Conservation (phyloP, 306 rosid genomes). For the Cicer bijugum region DNA sequence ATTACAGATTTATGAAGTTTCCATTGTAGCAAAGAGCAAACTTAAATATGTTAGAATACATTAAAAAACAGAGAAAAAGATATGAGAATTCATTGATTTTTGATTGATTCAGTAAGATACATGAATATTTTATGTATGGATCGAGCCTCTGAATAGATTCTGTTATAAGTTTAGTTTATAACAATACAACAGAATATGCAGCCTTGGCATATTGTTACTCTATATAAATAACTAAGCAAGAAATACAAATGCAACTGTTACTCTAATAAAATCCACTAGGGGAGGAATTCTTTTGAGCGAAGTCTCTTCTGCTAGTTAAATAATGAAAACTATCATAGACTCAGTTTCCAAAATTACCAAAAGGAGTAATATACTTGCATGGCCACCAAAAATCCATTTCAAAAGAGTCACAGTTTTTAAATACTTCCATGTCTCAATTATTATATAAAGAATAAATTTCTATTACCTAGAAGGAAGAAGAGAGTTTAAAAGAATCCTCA, state of each 20-base stretch:
- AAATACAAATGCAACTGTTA: not conserved
- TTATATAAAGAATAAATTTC: not conserved
- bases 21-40: slow-evolving; percentile 15
- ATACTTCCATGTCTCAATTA: not conserved
- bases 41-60: not conserved
- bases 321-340: not conserved
- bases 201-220: not conserved
- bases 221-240: not conserved
- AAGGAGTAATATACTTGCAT: not conserved
- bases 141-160: not conserved
- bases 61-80: not conserved
- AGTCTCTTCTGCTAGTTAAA: not conserved
- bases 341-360: not conserved
- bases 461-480: not conserved
- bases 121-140: not conserved
- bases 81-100: not conserved
- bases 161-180: not conserved
- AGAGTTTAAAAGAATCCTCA: not conserved
- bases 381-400: not conserved
- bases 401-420: not conserved
- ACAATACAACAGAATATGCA: not conserved
- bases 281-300: not conserved
- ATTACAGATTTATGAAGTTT: slow-evolving; percentile 8
- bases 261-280: not conserved
- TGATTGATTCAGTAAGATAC: not conserved